These are phyloP conservation scores for Zasmidium angulare DNA, from an alignment of 2,329 filamentous ascomycete genomes.

Conservation along the genomic window DNA sequence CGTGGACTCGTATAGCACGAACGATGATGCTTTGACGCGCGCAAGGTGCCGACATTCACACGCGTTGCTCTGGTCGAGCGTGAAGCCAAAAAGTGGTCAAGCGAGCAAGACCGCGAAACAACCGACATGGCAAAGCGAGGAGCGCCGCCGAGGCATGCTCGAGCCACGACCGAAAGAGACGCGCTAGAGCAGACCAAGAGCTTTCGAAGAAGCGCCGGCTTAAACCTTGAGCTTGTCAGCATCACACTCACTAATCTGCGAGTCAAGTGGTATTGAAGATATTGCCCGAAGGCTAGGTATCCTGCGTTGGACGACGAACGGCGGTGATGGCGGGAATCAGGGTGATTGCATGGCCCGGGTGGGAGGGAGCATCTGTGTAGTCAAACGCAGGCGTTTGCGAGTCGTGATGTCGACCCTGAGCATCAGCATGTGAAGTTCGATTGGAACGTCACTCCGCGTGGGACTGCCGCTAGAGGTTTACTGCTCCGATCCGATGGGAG, in stretches of 20 bases:
- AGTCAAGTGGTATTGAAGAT: background rate
- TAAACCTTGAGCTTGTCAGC: conserved; percentile 3
- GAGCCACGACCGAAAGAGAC: background rate
- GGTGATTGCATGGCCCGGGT: background rate
- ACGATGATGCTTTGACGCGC: background rate
- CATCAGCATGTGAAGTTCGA: background rate
- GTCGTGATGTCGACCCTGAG: background rate
- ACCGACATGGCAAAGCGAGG: conserved; percentile 1
- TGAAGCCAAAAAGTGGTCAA: background rate
- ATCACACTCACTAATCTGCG: background rate
- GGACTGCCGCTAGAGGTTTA: background rate
- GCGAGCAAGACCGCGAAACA: conserved; percentile 9
- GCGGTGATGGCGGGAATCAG: background rate
- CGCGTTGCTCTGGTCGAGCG: background rate
- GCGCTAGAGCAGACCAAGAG: conserved; percentile 4
- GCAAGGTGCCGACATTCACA: conserved; percentile 1
- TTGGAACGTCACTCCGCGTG: background rate
- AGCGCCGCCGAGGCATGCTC: background rate
- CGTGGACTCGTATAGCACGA: background rate
- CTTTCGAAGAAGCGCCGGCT: background rate
- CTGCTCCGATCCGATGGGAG: background rate
- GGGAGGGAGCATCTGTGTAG: background rate
- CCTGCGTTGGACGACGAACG: background rate
- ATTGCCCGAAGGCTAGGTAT: background rate
- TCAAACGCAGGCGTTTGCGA: background rate